Percentiles rank a stretch among this genome's conserved stretches.
phyloP scores from a whole-genome alignment of 257 asterid genomes.

The Phtheirospermum japonicum region DNA sequence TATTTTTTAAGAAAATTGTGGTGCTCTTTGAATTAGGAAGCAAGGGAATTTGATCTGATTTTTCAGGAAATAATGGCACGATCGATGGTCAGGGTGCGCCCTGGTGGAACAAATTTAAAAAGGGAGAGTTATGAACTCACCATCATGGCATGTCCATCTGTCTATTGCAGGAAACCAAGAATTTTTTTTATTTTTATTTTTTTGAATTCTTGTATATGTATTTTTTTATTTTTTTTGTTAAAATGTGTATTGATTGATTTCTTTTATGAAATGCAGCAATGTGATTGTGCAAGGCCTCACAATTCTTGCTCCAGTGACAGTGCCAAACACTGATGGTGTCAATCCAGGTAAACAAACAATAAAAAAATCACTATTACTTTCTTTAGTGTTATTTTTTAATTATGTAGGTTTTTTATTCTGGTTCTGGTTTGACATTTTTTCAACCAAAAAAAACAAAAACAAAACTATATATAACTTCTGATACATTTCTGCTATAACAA shows the following conservation, averaged over 20 bases:
- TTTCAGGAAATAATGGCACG: conserved; percentile 73
- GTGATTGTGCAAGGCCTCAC: conserved; percentile 72
- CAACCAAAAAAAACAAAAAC: too few species aligned
- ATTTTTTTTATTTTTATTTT: too few species aligned
- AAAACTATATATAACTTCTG: background rate
- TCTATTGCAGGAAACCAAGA: conserved; percentile 77
- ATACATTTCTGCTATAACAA: background rate
- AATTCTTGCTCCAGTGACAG: conserved; percentile 74
- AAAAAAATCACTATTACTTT: background rate
- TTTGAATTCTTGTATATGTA: background rate
- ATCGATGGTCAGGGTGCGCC: conserved; percentile 77
- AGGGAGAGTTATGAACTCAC: conserved; percentile 64
- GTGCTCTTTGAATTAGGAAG: too few species aligned
- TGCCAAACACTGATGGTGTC: conserved; percentile 93
- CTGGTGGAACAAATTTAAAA: conserved; percentile 84
- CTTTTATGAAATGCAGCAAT: conserved; percentile 50
- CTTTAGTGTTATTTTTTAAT: too few species aligned
- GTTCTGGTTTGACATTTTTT: too few species aligned
- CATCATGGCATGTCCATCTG: conserved; percentile 89
- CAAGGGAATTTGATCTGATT: too few species aligned
- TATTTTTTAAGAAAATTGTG: too few species aligned
- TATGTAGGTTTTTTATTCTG: too few species aligned
- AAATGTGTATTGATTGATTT: background rate
- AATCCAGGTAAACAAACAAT: conserved; percentile 57
- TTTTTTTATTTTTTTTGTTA: background rate